These are phyloP conservation scores for Saposhnikovia divaricata DNA, from an alignment of 129 eudicot species.

Conservation along the genomic window DNA sequence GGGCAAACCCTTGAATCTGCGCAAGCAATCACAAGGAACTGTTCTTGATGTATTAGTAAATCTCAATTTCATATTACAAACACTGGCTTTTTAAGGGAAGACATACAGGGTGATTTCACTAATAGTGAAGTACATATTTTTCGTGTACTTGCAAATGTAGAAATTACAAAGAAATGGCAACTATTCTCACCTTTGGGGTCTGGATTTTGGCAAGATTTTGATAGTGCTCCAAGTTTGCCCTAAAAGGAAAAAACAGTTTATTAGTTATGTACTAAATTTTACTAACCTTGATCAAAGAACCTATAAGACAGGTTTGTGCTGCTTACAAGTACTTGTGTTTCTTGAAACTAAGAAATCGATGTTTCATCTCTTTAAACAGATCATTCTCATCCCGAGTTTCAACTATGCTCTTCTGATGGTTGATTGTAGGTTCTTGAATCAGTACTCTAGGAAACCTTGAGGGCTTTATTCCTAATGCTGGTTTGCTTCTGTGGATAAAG, in stretches of 20 bases:
- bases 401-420: slow-evolving; percentile 23
- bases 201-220: slow-evolving; percentile 64
- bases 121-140: not conserved
- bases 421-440: slow-evolving; percentile 33
- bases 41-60: slow-evolving; percentile 37
- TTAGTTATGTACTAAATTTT: not conserved
- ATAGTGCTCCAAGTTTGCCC: slow-evolving; percentile 69
- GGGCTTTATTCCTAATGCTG: slow-evolving; percentile 51
- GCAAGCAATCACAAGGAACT: slow-evolving; percentile 95
- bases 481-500: slow-evolving; percentile 37
- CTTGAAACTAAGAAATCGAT: slow-evolving; percentile 67
- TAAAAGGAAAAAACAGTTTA: slow-evolving; percentile 16
- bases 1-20: slow-evolving; percentile 98
- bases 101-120: not conserved
- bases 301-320: not conserved
- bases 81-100: not conserved
- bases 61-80: not conserved
- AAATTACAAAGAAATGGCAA: not conserved
- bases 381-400: slow-evolving; percentile 22
- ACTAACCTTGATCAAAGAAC: not conserved
- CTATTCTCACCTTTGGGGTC: slow-evolving; percentile 63
- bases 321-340: slow-evolving; percentile 78
- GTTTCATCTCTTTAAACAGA: slow-evolving; percentile 55
- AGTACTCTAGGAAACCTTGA: slow-evolving; percentile 32
- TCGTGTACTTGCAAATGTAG: not conserved